Percentiles rank a stretch among this genome's conserved stretches.
Evolutionary conservation across 2,329 filamentous ascomycete genomes (phyloP).

Genomic region (Polychaeton citri): DNA sequence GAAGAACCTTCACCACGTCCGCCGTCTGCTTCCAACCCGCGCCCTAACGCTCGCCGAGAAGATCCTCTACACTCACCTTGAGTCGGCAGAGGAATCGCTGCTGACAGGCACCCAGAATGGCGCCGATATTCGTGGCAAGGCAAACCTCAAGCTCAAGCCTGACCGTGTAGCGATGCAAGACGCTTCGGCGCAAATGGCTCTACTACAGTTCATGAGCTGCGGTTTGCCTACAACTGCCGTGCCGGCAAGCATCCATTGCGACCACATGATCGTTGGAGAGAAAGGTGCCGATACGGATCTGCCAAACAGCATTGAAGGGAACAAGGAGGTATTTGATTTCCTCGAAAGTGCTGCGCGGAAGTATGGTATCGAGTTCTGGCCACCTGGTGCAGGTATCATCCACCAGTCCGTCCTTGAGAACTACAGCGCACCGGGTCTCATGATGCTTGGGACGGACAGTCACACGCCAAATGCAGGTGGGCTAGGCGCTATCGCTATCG

Average conservation of each 20-base stretch:
- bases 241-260: conserved; percentile 94
- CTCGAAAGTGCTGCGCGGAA: conserved; percentile 81
- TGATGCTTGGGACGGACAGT: conserved; percentile 98
- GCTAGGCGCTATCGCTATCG: conserved; percentile 84
- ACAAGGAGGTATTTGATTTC: conserved; percentile 97
- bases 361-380: conserved; percentile 94
- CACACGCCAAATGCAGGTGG: conserved; percentile 97
- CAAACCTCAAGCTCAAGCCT: conserved; percentile 92
- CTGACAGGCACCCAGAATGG: conserved; percentile 74
- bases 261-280: conserved; percentile 96
- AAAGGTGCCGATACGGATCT: conserved; percentile 80
- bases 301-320: conserved; percentile 70
- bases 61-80: conserved; percentile 92
- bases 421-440: conserved; percentile 88
- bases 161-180: conserved; percentile 99
- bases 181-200: conserved; percentile 94
- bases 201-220: conserved; percentile 98
- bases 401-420: conserved; percentile 98
- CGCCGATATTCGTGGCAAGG: conserved; percentile 67
- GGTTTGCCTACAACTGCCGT: conserved; percentile 79
- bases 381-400: conserved; percentile 84
- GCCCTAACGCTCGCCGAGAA: conserved; percentile 86
- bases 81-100: conserved; percentile 78
- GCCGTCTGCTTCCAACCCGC: conserved; percentile 49
- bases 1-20: conserved; percentile 61